phyloP scores from a whole-genome alignment of 2,329 filamentous ascomycete genomes.

The Neophaeococcomyces aloes region DNA sequence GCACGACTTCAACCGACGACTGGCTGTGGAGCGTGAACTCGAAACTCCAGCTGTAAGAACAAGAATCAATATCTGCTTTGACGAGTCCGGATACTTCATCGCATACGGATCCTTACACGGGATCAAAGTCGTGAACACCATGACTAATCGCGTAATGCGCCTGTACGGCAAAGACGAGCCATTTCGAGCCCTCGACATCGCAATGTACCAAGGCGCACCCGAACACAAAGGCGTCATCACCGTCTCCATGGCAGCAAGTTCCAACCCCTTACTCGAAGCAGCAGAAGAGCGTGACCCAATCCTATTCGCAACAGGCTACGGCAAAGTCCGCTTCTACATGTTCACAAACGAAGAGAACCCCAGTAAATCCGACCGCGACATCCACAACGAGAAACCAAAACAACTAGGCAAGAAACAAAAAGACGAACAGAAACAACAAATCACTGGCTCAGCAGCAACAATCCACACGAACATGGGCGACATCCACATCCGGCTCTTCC shows the following conservation, averaged over 20 bases:
- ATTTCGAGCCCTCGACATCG: constrained; percentile 70
- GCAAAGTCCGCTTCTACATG: constrained; percentile 92
- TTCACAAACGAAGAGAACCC: constrained; percentile 85
- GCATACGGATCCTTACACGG: constrained; percentile 87
- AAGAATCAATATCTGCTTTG: constrained; percentile 80
- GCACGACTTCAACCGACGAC: constrained; percentile 79
- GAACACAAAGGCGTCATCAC: constrained; percentile 90
- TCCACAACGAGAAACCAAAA: constrained; percentile 92
- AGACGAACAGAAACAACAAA: constrained; percentile 49
- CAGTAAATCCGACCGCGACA: constrained; percentile 72
- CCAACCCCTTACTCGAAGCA: constrained; percentile 85
- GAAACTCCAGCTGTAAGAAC: constrained; percentile 57
- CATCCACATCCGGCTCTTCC: constrained; percentile 86
- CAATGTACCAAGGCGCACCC: constrained; percentile 87
- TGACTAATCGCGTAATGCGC: constrained; percentile 84
- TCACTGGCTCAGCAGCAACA: constrained; percentile 68
- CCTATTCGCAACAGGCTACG: constrained; percentile 69
- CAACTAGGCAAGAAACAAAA: constrained; percentile 43
- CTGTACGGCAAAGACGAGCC: constrained; percentile 85
- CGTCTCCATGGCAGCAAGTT: constrained; percentile 91
- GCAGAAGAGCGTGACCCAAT: constrained; percentile 86
- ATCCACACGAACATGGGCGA: constrained; percentile 91
- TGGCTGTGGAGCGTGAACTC: constrained; percentile 78
- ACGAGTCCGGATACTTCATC: constrained; percentile 92
- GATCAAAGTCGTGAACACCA: constrained; percentile 89